Evolutionary conservation across 179 eudicot species (phyloP).

Genomic region (Spinacia oleracea): DNA sequence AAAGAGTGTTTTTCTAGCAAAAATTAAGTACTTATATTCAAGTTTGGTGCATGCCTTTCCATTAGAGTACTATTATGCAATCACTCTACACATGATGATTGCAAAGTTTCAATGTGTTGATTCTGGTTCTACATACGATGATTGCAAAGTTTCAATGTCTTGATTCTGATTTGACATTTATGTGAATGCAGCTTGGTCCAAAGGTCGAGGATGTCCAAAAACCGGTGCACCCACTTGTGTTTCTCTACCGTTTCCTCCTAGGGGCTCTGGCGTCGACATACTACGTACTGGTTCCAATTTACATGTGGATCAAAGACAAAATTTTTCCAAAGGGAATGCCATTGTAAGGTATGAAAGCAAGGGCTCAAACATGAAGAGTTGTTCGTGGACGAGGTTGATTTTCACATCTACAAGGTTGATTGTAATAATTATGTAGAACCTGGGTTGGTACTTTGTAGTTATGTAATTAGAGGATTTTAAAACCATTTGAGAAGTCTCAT

Average conservation of each 20-base stretch:
- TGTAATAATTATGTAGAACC: slow-evolving; percentile 22
- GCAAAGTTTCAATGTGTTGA: not conserved
- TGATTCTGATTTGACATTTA: not conserved
- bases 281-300: slow-evolving; percentile 63
- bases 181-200: slow-evolving; percentile 62
- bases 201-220: slow-evolving; percentile 60
- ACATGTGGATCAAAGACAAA: slow-evolving; percentile 81
- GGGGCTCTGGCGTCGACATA: slow-evolving; percentile 60
- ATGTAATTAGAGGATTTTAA: slow-evolving; percentile 21
- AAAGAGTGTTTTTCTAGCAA: too few species aligned
- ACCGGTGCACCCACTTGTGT: slow-evolving; percentile 56
- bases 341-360: slow-evolving; percentile 32
- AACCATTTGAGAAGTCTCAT: not conserved
- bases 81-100: not conserved
- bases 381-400: not conserved
- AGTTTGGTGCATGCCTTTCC: too few species aligned
- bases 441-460: slow-evolving; percentile 22
- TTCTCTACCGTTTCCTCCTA: slow-evolving; percentile 55
- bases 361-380: slow-evolving; percentile 11
- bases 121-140: not conserved
- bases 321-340: slow-evolving; percentile 56
- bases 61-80: not conserved
- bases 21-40: too few species aligned
- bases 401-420: not conserved
- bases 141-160: not conserved